Evolutionary conservation across 2,329 filamentous ascomycete genomes (phyloP).

Genomic region (Beauveria caledonica): DNA sequence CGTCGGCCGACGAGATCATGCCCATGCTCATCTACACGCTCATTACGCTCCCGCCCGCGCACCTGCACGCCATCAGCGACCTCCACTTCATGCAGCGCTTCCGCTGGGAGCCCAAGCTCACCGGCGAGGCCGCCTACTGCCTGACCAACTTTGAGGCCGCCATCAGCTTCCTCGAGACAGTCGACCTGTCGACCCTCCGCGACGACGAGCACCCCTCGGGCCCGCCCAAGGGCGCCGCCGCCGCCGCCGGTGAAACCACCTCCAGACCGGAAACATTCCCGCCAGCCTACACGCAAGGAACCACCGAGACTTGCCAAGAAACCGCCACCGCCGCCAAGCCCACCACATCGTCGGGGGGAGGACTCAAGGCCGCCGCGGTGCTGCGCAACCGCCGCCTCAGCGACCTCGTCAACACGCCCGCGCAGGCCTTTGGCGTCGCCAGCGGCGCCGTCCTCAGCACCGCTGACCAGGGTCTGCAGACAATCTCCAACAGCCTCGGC

Average conservation of each 20-base stretch:
- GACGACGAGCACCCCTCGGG: slow-evolving; percentile 68
- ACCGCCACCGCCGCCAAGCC: slow-evolving; percentile 28
- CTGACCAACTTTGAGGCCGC: slow-evolving; percentile 92
- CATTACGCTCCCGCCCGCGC: slow-evolving; percentile 80
- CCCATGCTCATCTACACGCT: slow-evolving; percentile 94
- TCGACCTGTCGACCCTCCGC: slow-evolving; percentile 82
- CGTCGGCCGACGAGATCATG: slow-evolving; percentile 93
- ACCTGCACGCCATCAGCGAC: slow-evolving; percentile 86
- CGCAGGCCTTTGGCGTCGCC: slow-evolving; percentile 71
- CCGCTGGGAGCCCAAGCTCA: slow-evolving; percentile 74
- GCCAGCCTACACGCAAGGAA: slow-evolving; percentile 43
- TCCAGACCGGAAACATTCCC: slow-evolving; percentile 45
- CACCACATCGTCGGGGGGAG: slow-evolving; percentile 31
- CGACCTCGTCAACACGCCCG: slow-evolving; percentile 76
- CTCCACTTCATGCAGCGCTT: slow-evolving; percentile 92
- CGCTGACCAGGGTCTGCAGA: slow-evolving; percentile 87
- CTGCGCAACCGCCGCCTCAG: slow-evolving; percentile 69
- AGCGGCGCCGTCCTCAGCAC: slow-evolving; percentile 80
- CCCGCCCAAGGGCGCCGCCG: slow-evolving; percentile 46
- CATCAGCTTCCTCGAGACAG: slow-evolving; percentile 89
- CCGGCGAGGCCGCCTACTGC: slow-evolving; percentile 92
- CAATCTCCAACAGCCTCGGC: slow-evolving; percentile 80
- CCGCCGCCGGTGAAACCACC: slow-evolving; percentile 36
- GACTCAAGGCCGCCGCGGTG: slow-evolving; percentile 38
- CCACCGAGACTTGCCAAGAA: slow-evolving; percentile 26